Base-by-base conservation (phyloP, 2,329 filamentous ascomycete genomes). In the Bipolaris zeicola region DNA sequence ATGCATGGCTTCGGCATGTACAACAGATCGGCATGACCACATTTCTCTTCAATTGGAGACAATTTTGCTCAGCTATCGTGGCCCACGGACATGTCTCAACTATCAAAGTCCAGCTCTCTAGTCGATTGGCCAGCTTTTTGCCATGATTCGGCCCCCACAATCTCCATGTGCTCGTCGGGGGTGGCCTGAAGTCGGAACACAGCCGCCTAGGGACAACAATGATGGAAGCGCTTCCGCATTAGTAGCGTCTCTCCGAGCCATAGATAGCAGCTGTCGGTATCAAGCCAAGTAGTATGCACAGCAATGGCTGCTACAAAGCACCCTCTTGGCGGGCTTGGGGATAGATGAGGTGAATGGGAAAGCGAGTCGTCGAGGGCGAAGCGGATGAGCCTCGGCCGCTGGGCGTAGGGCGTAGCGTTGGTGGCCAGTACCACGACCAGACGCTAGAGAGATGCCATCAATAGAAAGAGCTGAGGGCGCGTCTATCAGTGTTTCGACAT, bases 331-430 rank as follows among this genome's bases (percentile, higher is more conserved):
- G 26, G 26, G 26, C 26, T 28, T 28, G 22, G 26, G 26, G 7
- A 10, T 10, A 10, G 8, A 3, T 28, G 26, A 28, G 26, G 26
- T 28, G 11, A 41, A n/a, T 41, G n/a, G 26, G 20, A 10, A 24
- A 33, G 18, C 13, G 7, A 33, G 18, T 5, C 7, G n/a, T 16
- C 8, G 24, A 44, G 5, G 45, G 33, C 34, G 20, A 38, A 38
- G 45, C 20, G 11, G 48, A 53, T 43, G 55, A 62, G 66, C 61
- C 61, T 60, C 55, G 51, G 61, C 48, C 56, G 47, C 56, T 53
- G 60, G 58, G 52, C 61, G 61, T 58, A 64, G 54, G 61, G 61
- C 61, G 62, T 58, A 50, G 57, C 54, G 60, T 57, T 52, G 42
- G 26, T 39, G 20, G 20, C 38, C 18, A 51, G n/a, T 52, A 28